These are phyloP conservation scores for Erodium trifolium DNA, from an alignment of 441 rosid genomes.

Conservation along the genomic window DNA sequence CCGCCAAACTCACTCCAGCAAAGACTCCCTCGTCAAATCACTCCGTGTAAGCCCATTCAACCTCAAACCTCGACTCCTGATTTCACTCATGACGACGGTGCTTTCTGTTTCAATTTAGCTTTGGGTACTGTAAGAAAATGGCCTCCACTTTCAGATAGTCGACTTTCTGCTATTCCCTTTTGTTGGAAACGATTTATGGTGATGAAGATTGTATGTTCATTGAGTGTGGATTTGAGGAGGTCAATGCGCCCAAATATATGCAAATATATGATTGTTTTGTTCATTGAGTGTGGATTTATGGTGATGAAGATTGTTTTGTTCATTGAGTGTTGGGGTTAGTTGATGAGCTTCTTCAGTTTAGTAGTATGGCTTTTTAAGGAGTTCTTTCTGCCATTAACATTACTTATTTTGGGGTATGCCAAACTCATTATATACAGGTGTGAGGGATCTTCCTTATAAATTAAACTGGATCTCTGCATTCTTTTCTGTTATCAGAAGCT, in stretches of 20 bases:
- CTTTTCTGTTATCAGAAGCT: constrained; percentile 1
- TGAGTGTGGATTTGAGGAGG: constrained; percentile 6
- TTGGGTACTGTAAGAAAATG: too few species aligned
- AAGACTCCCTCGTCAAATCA: constrained; percentile 60
- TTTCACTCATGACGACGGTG: not conserved
- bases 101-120: not conserved
- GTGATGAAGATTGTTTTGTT: too few species aligned
- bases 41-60: constrained; percentile 43
- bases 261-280: too few species aligned
- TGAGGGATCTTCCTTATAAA: not conserved
- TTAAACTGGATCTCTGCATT: not conserved
- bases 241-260: not conserved
- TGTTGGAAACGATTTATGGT: constrained; percentile 3
- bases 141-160: not conserved
- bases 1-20: constrained; percentile 49
- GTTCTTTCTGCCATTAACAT: not conserved
- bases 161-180: not conserved
- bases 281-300: too few species aligned
- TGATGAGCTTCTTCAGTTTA: not conserved
- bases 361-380: not conserved
- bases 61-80: not conserved
- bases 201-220: not conserved
- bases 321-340: not conserved
- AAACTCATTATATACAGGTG: not conserved
- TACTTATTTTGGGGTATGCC: too few species aligned